These are phyloP conservation scores for Xylariales sp. DNA, from an alignment of 2,329 filamentous ascomycete genomes.

Conservation along the genomic window DNA sequence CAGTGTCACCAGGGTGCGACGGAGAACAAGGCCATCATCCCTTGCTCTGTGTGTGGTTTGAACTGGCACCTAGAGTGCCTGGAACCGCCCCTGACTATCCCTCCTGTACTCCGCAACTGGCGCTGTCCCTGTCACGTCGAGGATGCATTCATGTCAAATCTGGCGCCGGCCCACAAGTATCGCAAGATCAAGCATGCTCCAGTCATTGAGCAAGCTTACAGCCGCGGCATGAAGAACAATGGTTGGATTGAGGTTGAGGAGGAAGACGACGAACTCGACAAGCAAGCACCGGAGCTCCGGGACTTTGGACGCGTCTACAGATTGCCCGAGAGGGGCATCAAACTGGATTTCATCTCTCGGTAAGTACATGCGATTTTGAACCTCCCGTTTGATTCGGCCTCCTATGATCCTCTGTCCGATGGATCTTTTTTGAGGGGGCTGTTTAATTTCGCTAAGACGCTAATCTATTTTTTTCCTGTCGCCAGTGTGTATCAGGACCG, in stretches of 20 bases:
- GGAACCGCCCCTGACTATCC: constrained; percentile 75
- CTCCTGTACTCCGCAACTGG: constrained; percentile 75
- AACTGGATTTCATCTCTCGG: constrained; percentile 68
- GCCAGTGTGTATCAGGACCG: constrained; percentile 25
- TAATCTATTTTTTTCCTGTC: constrained; percentile 13
- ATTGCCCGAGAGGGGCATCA: constrained; percentile 59
- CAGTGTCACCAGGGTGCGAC: constrained; percentile 65
- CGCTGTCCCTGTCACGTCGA: constrained; percentile 85
- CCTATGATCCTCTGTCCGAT: too few relatives aligned
- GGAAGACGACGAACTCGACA: constrained; percentile 52
- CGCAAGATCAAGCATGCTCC: constrained; percentile 55
- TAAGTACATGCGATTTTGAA: constrained; percentile 26
- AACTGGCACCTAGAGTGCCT: constrained; percentile 93
- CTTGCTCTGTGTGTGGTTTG: constrained; percentile 73
- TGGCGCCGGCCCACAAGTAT: constrained; percentile 57
- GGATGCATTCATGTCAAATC: constrained; percentile 57
- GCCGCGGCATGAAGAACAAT: constrained; percentile 66
- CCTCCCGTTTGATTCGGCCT: too few relatives aligned
- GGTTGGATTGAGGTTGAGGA: constrained; percentile 67
- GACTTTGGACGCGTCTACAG: constrained; percentile 63
- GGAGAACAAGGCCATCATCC: constrained; percentile 68
- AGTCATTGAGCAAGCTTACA: constrained; percentile 46
- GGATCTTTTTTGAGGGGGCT: too few relatives aligned
- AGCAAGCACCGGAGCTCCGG: constrained; percentile 43
- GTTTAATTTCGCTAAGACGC: constrained; percentile 9